phyloP scores from a whole-genome alignment of 2,329 filamentous ascomycete species.

The Exophiala lecanii-corni region DNA sequence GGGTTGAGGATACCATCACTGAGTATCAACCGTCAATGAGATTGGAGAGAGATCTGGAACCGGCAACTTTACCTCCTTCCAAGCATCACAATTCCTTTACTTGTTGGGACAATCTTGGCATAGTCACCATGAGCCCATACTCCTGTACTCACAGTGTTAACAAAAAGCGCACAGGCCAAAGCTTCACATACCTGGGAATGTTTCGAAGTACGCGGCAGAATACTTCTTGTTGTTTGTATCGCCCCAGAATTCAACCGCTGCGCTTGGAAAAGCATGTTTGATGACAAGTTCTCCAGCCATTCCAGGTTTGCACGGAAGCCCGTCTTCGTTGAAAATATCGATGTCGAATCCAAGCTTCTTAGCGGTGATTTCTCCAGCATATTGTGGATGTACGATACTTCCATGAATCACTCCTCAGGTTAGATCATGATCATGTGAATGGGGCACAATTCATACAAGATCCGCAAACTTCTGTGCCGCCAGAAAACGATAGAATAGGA shows the following conservation, averaged over 20 bases:
- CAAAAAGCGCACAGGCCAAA: too few relatives aligned
- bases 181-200: background rate
- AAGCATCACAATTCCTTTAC: too few relatives aligned
- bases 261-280: background rate
- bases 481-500: too few relatives aligned
- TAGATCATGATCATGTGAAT: too few relatives aligned
- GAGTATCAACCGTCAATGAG: background rate
- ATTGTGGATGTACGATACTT: background rate
- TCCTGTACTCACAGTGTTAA: too few relatives aligned
- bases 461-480: too few relatives aligned
- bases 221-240: background rate
- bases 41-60: too few relatives aligned
- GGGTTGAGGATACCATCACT: conserved; percentile 76
- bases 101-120: too few relatives aligned
- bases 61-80: too few relatives aligned
- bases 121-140: too few relatives aligned
- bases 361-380: background rate
- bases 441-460: too few relatives aligned
- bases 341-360: background rate
- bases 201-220: background rate
- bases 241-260: background rate
- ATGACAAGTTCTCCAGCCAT: background rate
- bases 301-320: background rate
- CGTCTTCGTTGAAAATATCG: background rate
- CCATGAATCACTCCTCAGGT: too few relatives aligned